Evolutionary conservation across 768 basidiomycete species (phyloP).

Genomic region (Trametes maxima): DNA sequence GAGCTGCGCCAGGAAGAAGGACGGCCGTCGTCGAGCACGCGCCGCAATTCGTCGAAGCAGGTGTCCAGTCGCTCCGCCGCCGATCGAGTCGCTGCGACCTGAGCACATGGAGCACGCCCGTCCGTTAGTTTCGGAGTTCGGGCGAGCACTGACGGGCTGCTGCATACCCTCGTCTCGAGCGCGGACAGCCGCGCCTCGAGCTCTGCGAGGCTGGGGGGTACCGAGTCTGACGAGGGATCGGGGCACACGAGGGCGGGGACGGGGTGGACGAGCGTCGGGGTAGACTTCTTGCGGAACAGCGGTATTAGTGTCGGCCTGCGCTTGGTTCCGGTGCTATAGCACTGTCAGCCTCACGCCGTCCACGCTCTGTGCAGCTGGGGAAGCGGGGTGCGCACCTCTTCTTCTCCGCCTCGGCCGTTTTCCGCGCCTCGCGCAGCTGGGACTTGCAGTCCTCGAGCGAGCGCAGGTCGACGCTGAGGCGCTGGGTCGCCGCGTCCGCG

Average conservation of each 20-base stretch:
- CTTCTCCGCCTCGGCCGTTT: constrained; percentile 1
- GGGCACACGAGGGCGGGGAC: neutral
- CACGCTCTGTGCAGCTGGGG: neutral
- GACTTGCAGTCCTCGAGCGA: constrained; percentile 11
- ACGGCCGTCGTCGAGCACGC: constrained; percentile 20
- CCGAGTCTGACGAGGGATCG: neutral
- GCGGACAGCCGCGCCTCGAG: constrained; percentile 11
- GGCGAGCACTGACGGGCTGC: neutral
- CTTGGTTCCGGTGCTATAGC: constrained; percentile 3
- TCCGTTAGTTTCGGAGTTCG: neutral
- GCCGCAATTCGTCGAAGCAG: constrained; percentile 20
- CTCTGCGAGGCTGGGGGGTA: constrained; percentile 1
- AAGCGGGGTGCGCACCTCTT: constrained; percentile 1
- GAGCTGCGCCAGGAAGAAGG: constrained; percentile 21
- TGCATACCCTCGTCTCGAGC: constrained; percentile 16
- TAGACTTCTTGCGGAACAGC: constrained; percentile 7
- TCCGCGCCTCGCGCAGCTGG: constrained; percentile 17
- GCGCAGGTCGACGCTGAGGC: constrained; percentile 16
- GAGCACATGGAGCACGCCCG: neutral
- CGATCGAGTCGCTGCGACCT: constrained; percentile 14
- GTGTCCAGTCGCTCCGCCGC: constrained; percentile 21
- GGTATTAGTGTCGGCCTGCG: constrained; percentile 14
- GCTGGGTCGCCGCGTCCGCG: constrained; percentile 26
- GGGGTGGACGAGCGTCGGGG: neutral
- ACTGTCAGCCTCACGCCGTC: neutral